These are phyloP conservation scores for Neurospora sp. DNA, from an alignment of 495 filamentous ascomycete species.

Conservation along the genomic window DNA sequence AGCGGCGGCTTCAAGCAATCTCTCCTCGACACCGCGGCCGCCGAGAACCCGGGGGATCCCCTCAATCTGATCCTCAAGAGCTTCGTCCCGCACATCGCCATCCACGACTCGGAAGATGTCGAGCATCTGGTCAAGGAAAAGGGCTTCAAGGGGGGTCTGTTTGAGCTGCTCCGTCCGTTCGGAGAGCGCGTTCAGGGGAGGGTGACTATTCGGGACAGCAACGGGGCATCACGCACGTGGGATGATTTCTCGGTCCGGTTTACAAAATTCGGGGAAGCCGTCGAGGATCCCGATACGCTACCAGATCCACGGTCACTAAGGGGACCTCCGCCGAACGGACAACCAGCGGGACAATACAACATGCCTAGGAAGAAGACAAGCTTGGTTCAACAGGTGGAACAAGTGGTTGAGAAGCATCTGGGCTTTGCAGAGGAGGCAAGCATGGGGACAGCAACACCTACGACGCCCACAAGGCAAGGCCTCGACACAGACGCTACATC, in stretches of 20 bases:
- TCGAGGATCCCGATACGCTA: slow-evolving; percentile 39
- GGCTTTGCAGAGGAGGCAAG: slow-evolving; percentile 40
- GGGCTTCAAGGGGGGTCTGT: slow-evolving; percentile 71
- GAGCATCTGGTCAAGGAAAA: slow-evolving; percentile 73
- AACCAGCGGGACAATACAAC: slow-evolving; percentile 9
- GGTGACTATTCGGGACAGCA: slow-evolving; percentile 81
- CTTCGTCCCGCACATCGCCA: slow-evolving; percentile 77
- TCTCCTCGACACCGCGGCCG: slow-evolving; percentile 39
- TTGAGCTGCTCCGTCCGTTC: slow-evolving; percentile 79
- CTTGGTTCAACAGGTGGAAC: slow-evolving; percentile 32
- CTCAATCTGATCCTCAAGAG: slow-evolving; percentile 67
- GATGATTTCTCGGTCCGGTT: slow-evolving; percentile 90
- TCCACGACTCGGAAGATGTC: slow-evolving; percentile 75
- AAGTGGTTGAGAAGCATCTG: slow-evolving; percentile 43
- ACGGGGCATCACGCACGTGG: slow-evolving; percentile 68
- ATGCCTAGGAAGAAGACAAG: slow-evolving; percentile 8
- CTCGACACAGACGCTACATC: slow-evolving; percentile 33
- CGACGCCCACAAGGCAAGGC: slow-evolving; percentile 25
- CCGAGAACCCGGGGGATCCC: slow-evolving; percentile 47
- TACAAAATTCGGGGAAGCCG: slow-evolving; percentile 51
- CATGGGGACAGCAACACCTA: slow-evolving; percentile 26
- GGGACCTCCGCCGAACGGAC: slow-evolving; percentile 11
- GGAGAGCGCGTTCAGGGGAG: slow-evolving; percentile 84
- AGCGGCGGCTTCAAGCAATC: slow-evolving; percentile 26
- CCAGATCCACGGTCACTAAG: slow-evolving; percentile 13